Base-by-base conservation (phyloP, 768 basidiomycete genomes). In the Mycena haematopus region DNA sequence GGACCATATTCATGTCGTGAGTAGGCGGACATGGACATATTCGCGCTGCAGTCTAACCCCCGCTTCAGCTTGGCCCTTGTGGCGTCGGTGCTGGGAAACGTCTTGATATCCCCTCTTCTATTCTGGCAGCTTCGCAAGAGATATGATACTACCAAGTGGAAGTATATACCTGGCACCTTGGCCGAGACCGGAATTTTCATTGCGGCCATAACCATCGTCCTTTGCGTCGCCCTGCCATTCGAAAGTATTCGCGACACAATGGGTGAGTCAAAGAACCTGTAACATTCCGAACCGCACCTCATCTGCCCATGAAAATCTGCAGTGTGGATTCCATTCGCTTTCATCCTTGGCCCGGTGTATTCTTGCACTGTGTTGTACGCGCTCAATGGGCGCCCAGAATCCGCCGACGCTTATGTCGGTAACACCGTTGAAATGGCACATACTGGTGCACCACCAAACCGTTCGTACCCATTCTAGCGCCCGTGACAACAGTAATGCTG, bases 311-410 rank as follows among this genome's bases (percentile, higher is more conserved):
- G n/a, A n/a, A 31, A 31, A 31, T 5, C 29, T 31, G 7, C 50
- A 57, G 65, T 55, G 6, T 66, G 60, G 60, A 58, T 66, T 29
- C 14, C 47, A 6, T 66, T 61, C 19, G 60, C 56, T 0, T 58
- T 66, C 38, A 31, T 66, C 21, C 36, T 52, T 24, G 60, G 60
- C 21, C 60, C 52, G 17, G 35, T 66, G 1, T 62, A 66, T 47
- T 59, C 60, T 10, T 66, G 65, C 60, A 62, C 60, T 6, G 55
- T 56, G 46, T 46, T 65, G 1, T 58, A 45, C 42, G 52, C 36
- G 15, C 60, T 66, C 45, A 52, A 24, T 38, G 22, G 6, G 38
- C 60, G 65, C 31, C 51, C 52, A 14, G 47, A 45, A 47, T 46
- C 51, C 19, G 44, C 25, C 13, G 45, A 4, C 35, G n/a, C 33